Conservation (phyloP, 2,329 filamentous ascomycete species). For the Botrytis deweyae region DNA sequence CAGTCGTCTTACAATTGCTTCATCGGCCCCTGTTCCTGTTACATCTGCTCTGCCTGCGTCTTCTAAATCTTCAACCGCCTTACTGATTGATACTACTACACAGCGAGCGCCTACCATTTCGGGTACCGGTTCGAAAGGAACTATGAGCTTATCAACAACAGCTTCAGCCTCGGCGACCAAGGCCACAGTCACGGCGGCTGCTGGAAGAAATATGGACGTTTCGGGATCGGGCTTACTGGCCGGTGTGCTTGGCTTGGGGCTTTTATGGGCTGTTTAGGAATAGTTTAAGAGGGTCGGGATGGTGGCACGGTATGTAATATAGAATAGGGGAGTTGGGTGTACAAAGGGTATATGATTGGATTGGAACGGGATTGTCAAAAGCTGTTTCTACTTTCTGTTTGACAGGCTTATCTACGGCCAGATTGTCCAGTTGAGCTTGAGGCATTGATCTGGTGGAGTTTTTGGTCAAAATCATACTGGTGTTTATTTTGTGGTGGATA, state of each 20-base stretch:
- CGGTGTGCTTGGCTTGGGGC: not conserved
- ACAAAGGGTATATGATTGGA: not conserved
- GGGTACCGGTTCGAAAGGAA: not conserved
- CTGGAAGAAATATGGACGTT: not conserved
- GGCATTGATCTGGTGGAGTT: not conserved
- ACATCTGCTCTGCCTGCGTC: not conserved
- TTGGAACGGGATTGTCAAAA: not conserved
- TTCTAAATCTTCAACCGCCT: not conserved
- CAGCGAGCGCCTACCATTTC: not conserved
- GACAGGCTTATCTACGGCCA: not conserved
- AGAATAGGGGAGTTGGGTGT: not conserved
- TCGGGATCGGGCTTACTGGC: not conserved
- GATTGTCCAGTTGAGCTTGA: not conserved
- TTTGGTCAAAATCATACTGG: not conserved
- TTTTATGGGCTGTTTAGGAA: not conserved
- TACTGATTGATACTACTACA: conserved; percentile 15
- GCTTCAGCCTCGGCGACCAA: not conserved
- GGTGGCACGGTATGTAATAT: not conserved
- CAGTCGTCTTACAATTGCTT: conserved; percentile 4
- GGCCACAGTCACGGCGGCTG: not conserved
- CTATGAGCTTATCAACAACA: not conserved
- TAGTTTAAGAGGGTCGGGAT: not conserved
- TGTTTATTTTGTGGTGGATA: not conserved
- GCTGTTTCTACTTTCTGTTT: not conserved
- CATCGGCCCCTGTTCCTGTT: not conserved